Percentiles rank a stretch among this genome's conserved stretches.
These are phyloP conservation scores for Pleomassaria siparia DNA, from an alignment of 2,329 filamentous ascomycete species.

Conservation along the genomic window DNA sequence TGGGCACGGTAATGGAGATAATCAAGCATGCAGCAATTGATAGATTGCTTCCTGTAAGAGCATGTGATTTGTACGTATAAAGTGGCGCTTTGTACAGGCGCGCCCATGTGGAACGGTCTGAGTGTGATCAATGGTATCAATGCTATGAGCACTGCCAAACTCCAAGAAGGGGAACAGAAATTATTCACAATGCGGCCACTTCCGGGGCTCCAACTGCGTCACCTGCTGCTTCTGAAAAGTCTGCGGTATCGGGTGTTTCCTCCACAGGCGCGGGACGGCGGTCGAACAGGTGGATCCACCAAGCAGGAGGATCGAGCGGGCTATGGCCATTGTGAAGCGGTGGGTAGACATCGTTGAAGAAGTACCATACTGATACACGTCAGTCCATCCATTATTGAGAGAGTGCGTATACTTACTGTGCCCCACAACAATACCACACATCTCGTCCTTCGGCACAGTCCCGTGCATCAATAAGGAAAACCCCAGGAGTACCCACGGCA, in stretches of 20 bases:
- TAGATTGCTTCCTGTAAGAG: neutral
- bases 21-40: constrained; percentile 7
- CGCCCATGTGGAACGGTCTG: neutral
- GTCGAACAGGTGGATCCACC: constrained; percentile 87
- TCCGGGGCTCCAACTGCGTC: neutral
- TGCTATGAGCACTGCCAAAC: constrained; percentile 23
- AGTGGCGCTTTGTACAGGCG: neutral
- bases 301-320: constrained; percentile 84
- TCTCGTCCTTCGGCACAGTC: constrained; percentile 88
- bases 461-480: constrained; percentile 93
- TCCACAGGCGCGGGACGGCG: constrained; percentile 25
- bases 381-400: constrained; percentile 4
- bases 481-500: constrained; percentile 93
- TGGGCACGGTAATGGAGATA: constrained; percentile 11
- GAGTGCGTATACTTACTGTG: constrained; percentile 57
- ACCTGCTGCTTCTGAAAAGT: constrained; percentile 3
- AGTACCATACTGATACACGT: constrained; percentile 74
- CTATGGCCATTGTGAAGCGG: constrained; percentile 81
- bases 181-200: constrained; percentile 13
- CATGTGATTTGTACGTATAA: neutral
- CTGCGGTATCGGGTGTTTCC: constrained; percentile 13
- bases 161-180: constrained; percentile 13
- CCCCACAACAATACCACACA: constrained; percentile 91
- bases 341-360: constrained; percentile 95
- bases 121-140: constrained; percentile 26